Percentiles rank a stretch among this genome's conserved stretches.
phyloP scores from a whole-genome alignment of 805 yeast genomes.

The Candida pini region DNA sequence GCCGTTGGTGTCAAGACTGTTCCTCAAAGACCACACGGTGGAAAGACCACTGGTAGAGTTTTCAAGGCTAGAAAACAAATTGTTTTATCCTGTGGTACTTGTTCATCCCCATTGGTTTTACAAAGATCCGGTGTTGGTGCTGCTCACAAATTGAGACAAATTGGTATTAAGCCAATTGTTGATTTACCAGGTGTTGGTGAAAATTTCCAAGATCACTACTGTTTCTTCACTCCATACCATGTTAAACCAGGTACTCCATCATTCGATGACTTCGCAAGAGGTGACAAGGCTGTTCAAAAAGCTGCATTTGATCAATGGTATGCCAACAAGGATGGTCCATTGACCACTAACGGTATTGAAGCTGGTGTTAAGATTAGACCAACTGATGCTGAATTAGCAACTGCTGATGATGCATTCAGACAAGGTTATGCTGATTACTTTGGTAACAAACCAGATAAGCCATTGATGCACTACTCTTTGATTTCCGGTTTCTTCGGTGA shows the following conservation, averaged over 20 bases:
- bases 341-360: slow-evolving; percentile 27
- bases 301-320: slow-evolving; percentile 26
- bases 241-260: slow-evolving; percentile 24
- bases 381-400: slow-evolving; percentile 22
- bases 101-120: slow-evolving; percentile 42
- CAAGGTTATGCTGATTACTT: slow-evolving; percentile 23
- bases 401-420: slow-evolving; percentile 23
- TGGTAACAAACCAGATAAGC: slow-evolving; percentile 26
- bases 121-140: slow-evolving; percentile 41
- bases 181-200: slow-evolving; percentile 28
- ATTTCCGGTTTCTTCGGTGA: slow-evolving; percentile 28
- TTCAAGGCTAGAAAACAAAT: slow-evolving; percentile 39
- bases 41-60: slow-evolving; percentile 12
- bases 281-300: slow-evolving; percentile 23
- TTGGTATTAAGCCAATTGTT: slow-evolving; percentile 25
- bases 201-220: slow-evolving; percentile 28
- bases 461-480: slow-evolving; percentile 26
- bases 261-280: slow-evolving; percentile 26
- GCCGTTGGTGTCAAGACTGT: slow-evolving; percentile 22
- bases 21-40: slow-evolving; percentile 19
- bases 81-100: slow-evolving; percentile 41
- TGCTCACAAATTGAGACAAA: slow-evolving; percentile 24
- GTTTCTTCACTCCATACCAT: slow-evolving; percentile 25
- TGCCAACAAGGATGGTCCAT: slow-evolving; percentile 26
- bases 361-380: slow-evolving; percentile 30